phyloP scores from a whole-genome alignment of 116 monocot species.

The Papilionanthe hybrid region DNA sequence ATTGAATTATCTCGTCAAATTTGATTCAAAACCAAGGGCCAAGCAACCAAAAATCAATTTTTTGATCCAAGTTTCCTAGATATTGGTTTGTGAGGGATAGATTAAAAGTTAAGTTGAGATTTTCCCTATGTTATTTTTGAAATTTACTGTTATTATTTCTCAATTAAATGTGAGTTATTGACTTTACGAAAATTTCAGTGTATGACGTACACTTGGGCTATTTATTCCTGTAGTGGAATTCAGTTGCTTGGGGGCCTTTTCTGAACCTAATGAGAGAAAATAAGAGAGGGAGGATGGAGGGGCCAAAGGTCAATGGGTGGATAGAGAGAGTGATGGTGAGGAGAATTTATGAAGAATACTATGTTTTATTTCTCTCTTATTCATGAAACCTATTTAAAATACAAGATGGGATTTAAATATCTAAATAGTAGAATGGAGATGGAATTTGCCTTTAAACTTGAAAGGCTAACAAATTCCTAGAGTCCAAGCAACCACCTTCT shows the following conservation, averaged over 20 bases:
- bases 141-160: background rate
- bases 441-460: background rate
- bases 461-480: background rate
- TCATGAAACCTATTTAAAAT: background rate
- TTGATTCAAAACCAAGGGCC: background rate
- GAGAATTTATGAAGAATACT: background rate
- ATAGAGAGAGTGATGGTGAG: background rate
- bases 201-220: background rate
- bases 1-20: background rate
- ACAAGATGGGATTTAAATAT: background rate
- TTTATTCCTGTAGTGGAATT: background rate
- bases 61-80: background rate
- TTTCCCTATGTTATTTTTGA: background rate
- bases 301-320: background rate
- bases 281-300: background rate
- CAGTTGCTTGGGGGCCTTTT: background rate
- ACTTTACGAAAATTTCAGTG: background rate
- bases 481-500: background rate
- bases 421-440: background rate
- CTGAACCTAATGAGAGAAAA: background rate
- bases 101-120: background rate
- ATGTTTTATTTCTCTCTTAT: background rate
- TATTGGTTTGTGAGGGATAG: background rate
- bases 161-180: background rate
- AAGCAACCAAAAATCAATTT: background rate